phyloP scores from a whole-genome alignment of 176 grass and related monocot species.

The Oryza glaberrima region DNA sequence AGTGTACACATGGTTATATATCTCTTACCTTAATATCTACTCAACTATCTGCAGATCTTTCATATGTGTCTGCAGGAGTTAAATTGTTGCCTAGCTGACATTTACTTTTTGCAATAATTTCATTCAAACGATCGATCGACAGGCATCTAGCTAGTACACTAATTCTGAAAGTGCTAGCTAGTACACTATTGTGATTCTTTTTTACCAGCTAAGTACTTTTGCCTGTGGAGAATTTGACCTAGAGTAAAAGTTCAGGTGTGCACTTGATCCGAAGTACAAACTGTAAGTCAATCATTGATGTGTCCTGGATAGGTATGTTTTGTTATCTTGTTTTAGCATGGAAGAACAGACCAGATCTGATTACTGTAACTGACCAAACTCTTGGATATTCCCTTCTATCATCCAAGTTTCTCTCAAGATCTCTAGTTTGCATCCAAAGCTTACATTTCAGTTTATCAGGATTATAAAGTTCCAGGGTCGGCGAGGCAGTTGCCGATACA shows the following conservation, averaged over 20 bases:
- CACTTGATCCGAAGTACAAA: background rate
- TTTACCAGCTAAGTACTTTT: background rate
- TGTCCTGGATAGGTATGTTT: slow-evolving; percentile 43
- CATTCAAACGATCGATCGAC: background rate
- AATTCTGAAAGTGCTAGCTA: slow-evolving; percentile 33
- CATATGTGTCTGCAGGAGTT: slow-evolving; percentile 35
- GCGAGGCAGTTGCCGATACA: background rate
- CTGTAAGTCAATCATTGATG: slow-evolving; percentile 22
- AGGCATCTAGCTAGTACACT: slow-evolving; percentile 39
- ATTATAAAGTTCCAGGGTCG: slow-evolving; percentile 1
- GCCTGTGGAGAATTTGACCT: background rate
- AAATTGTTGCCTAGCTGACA: background rate
- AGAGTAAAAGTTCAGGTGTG: slow-evolving; percentile 11
- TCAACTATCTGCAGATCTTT: background rate
- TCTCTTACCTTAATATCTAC: slow-evolving; percentile 3
- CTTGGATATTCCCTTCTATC: background rate
- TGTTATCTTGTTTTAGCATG: slow-evolving; percentile 17
- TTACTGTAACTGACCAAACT: slow-evolving; percentile 8
- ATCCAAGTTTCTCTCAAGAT: background rate
- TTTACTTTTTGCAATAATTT: background rate
- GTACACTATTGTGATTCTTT: background rate
- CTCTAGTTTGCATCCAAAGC: slow-evolving; percentile 21
- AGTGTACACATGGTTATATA: background rate
- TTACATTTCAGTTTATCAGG: slow-evolving; percentile 39
- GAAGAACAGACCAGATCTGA: background rate